Evolutionary conservation across 495 filamentous ascomycete species (phyloP).

Genomic region (Ascodesmis nigricans): DNA sequence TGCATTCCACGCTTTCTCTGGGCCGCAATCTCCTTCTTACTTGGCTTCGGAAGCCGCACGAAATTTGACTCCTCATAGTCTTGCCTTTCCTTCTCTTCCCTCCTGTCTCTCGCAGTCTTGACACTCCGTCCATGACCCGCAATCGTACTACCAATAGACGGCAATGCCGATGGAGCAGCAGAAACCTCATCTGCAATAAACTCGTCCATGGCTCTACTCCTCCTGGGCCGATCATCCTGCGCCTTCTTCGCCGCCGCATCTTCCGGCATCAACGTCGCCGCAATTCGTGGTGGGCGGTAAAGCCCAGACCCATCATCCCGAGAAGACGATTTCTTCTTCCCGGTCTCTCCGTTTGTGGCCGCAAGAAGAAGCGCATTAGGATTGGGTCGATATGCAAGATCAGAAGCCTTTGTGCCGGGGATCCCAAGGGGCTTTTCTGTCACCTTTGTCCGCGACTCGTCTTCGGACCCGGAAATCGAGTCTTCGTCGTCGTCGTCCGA

Average conservation of each 20-base stretch:
- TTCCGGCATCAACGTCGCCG: conserved; percentile 43
- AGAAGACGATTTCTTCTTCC: conserved; percentile 15
- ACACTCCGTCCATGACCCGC: conserved; percentile 44
- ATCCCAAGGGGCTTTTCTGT: background rate
- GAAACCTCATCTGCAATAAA: conserved; percentile 66
- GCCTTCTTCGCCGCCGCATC: conserved; percentile 22
- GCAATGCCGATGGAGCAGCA: conserved; percentile 49
- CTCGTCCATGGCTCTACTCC: conserved; percentile 63
- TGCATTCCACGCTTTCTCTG: conserved; percentile 28
- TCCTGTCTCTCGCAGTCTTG: conserved; percentile 46
- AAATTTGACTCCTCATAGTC: conserved; percentile 79
- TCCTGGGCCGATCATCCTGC: conserved; percentile 33
- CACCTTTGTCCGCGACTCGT: no score
- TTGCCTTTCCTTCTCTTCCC: conserved; percentile 45
- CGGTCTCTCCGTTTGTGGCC: conserved; percentile 19
- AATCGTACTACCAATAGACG: conserved; percentile 69
- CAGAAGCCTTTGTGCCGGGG: background rate
- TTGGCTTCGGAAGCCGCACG: conserved; percentile 54
- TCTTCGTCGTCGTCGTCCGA: conserved; percentile 24
- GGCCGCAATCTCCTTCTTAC: conserved; percentile 48
- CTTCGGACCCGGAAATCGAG: conserved; percentile 3
- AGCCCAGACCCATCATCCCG: conserved; percentile 27
- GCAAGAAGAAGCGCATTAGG: conserved; percentile 17
- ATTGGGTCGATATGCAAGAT: conserved; percentile 33
- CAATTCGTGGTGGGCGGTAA: conserved; percentile 70